phyloP scores from a whole-genome alignment of 345 rosid genomes.

The Eucalyptus sp. region DNA sequence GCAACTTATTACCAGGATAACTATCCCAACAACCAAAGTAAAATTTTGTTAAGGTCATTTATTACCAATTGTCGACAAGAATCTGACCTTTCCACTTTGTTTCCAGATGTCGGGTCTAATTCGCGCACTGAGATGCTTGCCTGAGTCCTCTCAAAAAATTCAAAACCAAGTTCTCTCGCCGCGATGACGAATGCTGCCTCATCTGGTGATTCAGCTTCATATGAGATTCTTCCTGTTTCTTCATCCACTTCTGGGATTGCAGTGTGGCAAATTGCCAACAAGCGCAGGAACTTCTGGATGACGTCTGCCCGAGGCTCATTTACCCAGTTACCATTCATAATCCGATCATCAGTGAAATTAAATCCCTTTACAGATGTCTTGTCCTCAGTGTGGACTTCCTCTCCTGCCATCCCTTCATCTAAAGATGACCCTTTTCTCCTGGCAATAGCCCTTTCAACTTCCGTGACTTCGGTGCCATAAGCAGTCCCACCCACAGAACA shows the following conservation, averaged over 20 bases:
- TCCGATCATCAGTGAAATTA: constrained; percentile 75
- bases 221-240: constrained; percentile 50
- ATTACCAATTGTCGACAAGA: background rate
- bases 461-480: constrained; percentile 79
- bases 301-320: constrained; percentile 39
- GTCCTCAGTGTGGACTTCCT: constrained; percentile 14
- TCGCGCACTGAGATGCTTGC: constrained; percentile 56
- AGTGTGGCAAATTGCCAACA: constrained; percentile 89
- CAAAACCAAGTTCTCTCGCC: constrained; percentile 88
- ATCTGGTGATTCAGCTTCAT: constrained; percentile 97
- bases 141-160: constrained; percentile 73
- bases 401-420: constrained; percentile 24
- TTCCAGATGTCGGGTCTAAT: constrained; percentile 44
- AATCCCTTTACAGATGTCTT: constrained; percentile 56
- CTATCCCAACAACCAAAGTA: background rate
- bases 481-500: constrained; percentile 79
- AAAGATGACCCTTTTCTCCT: constrained; percentile 46
- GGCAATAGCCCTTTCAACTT: constrained; percentile 81
- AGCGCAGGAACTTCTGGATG: constrained; percentile 49
- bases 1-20: background rate
- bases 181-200: constrained; percentile 96
- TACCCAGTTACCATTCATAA: constrained; percentile 63
- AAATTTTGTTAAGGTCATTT: background rate
- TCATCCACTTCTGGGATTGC: constrained; percentile 87
- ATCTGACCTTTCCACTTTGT: constrained; percentile 41